Evolutionary conservation across 371 early-diverging fungal species (phyloP), one percentile per base, ranked within the genome.

Genomic region (Syncephalastrum monosporum): DNA sequence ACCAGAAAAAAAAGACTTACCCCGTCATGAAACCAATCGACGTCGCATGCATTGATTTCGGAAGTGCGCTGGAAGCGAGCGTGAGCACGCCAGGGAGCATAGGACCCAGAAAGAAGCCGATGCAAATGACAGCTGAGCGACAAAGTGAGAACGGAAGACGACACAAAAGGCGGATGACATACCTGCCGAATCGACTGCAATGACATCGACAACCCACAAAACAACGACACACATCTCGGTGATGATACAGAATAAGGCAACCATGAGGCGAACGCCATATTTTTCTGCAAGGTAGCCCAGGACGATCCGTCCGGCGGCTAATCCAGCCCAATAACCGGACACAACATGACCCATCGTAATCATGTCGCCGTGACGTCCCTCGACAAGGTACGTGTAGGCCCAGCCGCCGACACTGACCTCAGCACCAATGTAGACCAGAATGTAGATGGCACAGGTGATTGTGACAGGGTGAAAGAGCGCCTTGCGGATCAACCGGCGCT

Each of bases 321-420:
- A 47, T n/a, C 68, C 68, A 8, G 55, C 68, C 68, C 68, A 67
- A 50, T 67, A 67, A 42, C 63, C 68, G 10, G 68, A 59, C 50
- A 59, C 57, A 12, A 63, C 63, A 41, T 56, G 56, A 42, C 57
- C 63, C 68, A 67, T 67, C 1, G 19, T 47, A 15, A 60, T 52
- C 10, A 27, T 41, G 42, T 67, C 50, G 48, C 68, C 68, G 15
- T 56, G 27, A 12, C 63, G 56, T 17, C 50, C 60, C 17, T 52
- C 55, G 6, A 54, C 56, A 5, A 67, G 45, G 23, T 51, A 67
- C 1, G 60, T 63, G 46, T 63, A 67, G 19, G 57, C 63, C 68
- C 68, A 67, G 13, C 60, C 63, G 19, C 68, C 68, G 12, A 67
- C 19, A 13, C 47, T 57, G 19, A 60, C 53, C 27, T 67, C 68